A percentile compares a stretch with the other conserved stretches of the same genome.
phyloP scores from a whole-genome alignment of 2,329 filamentous ascomycete genomes.

The Xenoacremonium recifei region DNA sequence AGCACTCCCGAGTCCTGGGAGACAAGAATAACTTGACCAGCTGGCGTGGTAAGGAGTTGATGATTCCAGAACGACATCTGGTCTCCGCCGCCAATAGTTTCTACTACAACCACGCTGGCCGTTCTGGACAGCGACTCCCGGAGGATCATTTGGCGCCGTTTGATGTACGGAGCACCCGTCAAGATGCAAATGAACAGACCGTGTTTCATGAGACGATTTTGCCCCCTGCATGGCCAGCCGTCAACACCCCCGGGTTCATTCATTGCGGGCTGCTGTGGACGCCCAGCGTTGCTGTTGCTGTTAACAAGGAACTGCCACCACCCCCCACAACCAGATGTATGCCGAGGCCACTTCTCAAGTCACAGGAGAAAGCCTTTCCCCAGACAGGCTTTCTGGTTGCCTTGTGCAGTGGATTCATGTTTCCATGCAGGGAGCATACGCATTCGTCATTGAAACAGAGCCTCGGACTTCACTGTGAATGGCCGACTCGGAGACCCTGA shows the following conservation, averaged over 20 bases:
- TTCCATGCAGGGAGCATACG: too few relatives aligned
- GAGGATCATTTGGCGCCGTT: slow-evolving; percentile 12
- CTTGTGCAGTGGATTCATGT: too few relatives aligned
- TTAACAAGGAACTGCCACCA: too few relatives aligned
- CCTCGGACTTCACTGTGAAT: too few relatives aligned
- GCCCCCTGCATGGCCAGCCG: slow-evolving; percentile 9
- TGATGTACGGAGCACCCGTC: slow-evolving; percentile 1
- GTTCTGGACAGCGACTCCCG: slow-evolving; percentile 12
- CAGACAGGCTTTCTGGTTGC: too few relatives aligned
- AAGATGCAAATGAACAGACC: slow-evolving; percentile 8
- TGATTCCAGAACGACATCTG: slow-evolving; percentile 13
- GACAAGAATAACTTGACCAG: slow-evolving; percentile 12
- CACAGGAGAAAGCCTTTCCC: too few relatives aligned
- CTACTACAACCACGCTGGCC: slow-evolving; percentile 1
- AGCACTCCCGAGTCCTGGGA: slow-evolving; percentile 7
- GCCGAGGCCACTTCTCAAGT: too few relatives aligned
- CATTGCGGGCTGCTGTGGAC: too few relatives aligned
- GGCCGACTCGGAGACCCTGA: too few relatives aligned
- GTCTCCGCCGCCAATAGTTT: slow-evolving; percentile 4
- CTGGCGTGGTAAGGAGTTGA: slow-evolving; percentile 11
- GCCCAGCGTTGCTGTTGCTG: too few relatives aligned
- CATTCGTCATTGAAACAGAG: too few relatives aligned
- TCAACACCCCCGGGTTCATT: slow-evolving; percentile 2
- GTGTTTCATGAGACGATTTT: slow-evolving; percentile 8
- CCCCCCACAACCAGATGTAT: too few relatives aligned